Base-by-base conservation (phyloP, 2,329 filamentous ascomycete genomes). In the Hysterium pulicare region DNA sequence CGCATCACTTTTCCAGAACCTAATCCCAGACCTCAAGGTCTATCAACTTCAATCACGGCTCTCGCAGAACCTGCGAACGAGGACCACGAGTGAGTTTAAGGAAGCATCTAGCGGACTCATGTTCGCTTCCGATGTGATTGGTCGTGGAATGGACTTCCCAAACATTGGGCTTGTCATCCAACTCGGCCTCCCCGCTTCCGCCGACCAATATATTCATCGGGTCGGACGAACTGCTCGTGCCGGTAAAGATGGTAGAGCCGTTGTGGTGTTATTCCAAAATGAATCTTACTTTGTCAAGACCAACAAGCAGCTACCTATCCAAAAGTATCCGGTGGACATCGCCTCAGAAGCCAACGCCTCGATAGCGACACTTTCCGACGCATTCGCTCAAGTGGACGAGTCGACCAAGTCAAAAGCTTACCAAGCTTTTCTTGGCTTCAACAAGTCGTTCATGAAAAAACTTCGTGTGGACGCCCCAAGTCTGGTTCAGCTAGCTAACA, bases 71-170 rank as follows among this genome's bases (percentile, higher is more conserved):
- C 53, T 57, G 17, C 63, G 71, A 20, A 73, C 70, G 3, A 57
- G 62, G 10, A 72, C 70, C 2, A 73, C 71, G 2, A 57, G 68
- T 24, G 62, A 69, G 30, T 75, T 70, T 65, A 73, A 70, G 45
- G 61, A 71, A 42, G 59, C 71, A 15, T 55, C 64, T 1, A 63
- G 67, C 13, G 76, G 75, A 20, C 71, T 79, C 40, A 60, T 78
- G 49, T 73, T 79, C 41, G 75, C 76, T 17, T 74, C 72, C 53
- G 64, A 67, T 42, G 64, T 67, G 4, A 70, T 74, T 9, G 72
- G 72, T 8, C 68, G 72, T 39, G 72, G 72, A 21, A 74, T 75
- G 71, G 72, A 75, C 49, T 75, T 75, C 54, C 72, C 72, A 16
- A 72, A 74, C 42, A 71, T 75, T 44, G 69, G 71, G 20, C 58